phyloP scores from a whole-genome alignment of 2,329 filamentous ascomycete genomes.

The Ophiosphaerella herpotricha region DNA sequence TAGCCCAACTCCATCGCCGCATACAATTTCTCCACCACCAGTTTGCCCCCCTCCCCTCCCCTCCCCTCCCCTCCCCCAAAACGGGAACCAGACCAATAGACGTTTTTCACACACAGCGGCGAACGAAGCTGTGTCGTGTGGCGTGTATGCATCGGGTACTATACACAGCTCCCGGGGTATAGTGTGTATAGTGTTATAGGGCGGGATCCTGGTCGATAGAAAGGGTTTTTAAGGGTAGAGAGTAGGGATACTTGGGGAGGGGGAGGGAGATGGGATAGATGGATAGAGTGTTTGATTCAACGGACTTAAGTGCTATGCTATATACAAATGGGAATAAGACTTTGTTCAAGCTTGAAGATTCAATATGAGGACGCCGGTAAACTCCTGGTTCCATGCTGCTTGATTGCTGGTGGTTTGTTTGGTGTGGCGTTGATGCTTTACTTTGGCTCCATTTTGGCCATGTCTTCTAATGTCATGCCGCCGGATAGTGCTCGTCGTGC shows the following conservation, averaged over 20 bases:
- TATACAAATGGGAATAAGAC: background rate
- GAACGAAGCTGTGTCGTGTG: background rate
- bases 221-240: background rate
- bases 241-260: background rate
- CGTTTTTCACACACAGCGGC: background rate
- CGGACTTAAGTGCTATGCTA: background rate
- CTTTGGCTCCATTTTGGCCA: constrained; percentile 2
- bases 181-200: constrained; percentile 5
- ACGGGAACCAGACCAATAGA: too few relatives aligned
- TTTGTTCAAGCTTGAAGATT: background rate
- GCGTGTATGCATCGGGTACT: constrained; percentile 4
- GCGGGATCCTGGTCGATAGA: background rate
- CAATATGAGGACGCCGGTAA: background rate
- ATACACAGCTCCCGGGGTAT: constrained; percentile 4
- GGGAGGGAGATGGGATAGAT: background rate
- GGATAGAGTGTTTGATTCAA: background rate
- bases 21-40: background rate
- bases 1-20: background rate
- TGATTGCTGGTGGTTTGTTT: background rate
- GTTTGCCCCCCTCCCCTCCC: background rate
- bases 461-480: constrained; percentile 9
- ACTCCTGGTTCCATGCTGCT: background rate
- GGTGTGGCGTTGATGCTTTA: background rate
- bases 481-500: constrained; percentile 20
- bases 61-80: too few relatives aligned